Evolutionary conservation across 106 monocot genomes (phyloP).

Genomic region (Acorus calamus): DNA sequence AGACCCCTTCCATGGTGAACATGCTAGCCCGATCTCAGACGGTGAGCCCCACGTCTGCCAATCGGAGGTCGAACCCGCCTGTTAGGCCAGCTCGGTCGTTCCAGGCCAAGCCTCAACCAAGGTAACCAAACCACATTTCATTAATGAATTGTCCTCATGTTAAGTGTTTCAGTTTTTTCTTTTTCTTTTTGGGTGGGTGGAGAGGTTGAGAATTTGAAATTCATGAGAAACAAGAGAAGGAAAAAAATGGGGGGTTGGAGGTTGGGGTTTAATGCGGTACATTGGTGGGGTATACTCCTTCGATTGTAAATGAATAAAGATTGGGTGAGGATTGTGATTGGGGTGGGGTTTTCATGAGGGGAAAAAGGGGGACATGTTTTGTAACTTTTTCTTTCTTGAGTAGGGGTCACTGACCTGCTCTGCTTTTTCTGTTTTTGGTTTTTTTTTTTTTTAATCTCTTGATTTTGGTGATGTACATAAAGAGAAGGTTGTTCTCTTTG

Average conservation of each 20-base stretch:
- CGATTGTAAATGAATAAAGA: constrained; percentile 14
- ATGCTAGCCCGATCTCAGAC: constrained; percentile 26
- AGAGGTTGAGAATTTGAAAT: too few relatives aligned
- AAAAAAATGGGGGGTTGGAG: not conserved
- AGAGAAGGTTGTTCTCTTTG: constrained; percentile 8
- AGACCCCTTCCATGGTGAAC: constrained; percentile 25
- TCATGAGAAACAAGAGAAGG: too few relatives aligned
- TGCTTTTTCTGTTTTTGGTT: not conserved
- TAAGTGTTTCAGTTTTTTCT: constrained; percentile 1
- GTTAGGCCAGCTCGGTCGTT: constrained; percentile 10
- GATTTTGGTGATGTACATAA: constrained; percentile 10
- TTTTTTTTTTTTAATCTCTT: not conserved
- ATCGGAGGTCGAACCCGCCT: not conserved
- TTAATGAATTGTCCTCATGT: not conserved
- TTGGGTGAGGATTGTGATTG: constrained; percentile 6
- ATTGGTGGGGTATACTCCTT: constrained; percentile 4
- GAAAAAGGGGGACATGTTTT: too few relatives aligned
- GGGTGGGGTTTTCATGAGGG: too few relatives aligned
- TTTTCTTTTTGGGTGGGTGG: not conserved
- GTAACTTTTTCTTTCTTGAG: too few relatives aligned
- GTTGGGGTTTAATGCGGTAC: constrained; percentile 1
- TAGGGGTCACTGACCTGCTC: too few relatives aligned
- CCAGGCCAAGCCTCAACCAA: not conserved
- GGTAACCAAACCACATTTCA: not conserved
- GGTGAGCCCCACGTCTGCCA: not conserved